Evolutionary conservation across 352 stramenopile species (phyloP).

Genomic region (Plasmopara viticola): DNA sequence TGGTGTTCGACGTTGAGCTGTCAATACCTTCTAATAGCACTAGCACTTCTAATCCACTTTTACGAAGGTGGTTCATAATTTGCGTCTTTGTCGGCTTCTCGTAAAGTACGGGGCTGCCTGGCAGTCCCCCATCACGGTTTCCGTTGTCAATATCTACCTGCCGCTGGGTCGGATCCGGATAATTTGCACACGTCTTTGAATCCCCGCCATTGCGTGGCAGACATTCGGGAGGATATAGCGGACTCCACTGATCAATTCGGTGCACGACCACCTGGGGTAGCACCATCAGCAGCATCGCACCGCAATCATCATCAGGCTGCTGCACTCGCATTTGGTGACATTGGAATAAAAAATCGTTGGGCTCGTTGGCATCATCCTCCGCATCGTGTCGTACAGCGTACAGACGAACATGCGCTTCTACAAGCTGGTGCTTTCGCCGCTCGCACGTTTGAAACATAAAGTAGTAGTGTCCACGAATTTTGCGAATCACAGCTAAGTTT

Average conservation of each 20-base stretch:
- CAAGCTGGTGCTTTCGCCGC: constrained; percentile 83
- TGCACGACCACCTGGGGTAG: constrained; percentile 78
- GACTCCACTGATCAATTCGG: constrained; percentile 82
- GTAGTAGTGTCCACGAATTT: constrained; percentile 87
- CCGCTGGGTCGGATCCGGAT: constrained; percentile 67
- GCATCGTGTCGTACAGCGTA: constrained; percentile 78
- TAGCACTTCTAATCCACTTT: constrained; percentile 72
- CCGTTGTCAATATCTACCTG: constrained; percentile 79
- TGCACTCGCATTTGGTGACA: constrained; percentile 85
- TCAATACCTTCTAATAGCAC: constrained; percentile 82
- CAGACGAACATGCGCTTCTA: constrained; percentile 75
- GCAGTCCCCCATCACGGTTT: constrained; percentile 55
- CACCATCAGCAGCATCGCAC: constrained; percentile 77
- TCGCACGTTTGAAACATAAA: constrained; percentile 91
- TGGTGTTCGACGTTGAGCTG: constrained; percentile 81
- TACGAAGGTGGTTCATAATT: constrained; percentile 61
- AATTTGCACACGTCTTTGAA: constrained; percentile 47
- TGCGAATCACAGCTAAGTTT: constrained; percentile 78
- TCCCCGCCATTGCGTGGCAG: constrained; percentile 39
- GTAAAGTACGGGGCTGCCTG: constrained; percentile 24
- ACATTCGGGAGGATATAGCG: constrained; percentile 74
- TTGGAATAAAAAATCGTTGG: constrained; percentile 60
- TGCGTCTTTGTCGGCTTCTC: constrained; percentile 62
- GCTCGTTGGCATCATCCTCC: constrained; percentile 33
- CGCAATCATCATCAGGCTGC: constrained; percentile 78